Percentiles rank a stretch among this genome's conserved stretches.
Evolutionary conservation across 352 stramenopile genomes (phyloP).

Genomic region (Phytophthora kernoviae): DNA sequence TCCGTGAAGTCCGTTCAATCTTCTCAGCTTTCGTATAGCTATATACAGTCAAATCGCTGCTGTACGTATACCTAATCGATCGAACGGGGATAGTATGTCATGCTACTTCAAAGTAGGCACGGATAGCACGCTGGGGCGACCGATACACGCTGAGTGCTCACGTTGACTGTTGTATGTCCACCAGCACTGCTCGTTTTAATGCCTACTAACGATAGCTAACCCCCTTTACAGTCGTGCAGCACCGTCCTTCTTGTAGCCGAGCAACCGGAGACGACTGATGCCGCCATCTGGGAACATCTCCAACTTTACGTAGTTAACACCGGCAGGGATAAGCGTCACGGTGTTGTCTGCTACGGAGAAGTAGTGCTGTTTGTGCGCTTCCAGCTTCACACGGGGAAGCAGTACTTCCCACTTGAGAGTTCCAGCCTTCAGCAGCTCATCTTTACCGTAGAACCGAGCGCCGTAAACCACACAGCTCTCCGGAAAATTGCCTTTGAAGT

Average conservation of each 20-base stretch:
- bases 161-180: not conserved
- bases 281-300: slow-evolving; percentile 95
- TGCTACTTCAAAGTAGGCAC: too few relatives aligned
- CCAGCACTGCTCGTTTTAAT: not conserved
- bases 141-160: too few relatives aligned
- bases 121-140: too few relatives aligned
- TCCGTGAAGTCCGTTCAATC: too few relatives aligned
- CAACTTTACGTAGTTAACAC: slow-evolving; percentile 93
- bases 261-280: slow-evolving; percentile 89
- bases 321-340: slow-evolving; percentile 56
- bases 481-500: slow-evolving; percentile 96
- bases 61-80: too few relatives aligned
- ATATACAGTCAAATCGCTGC: too few relatives aligned
- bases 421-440: slow-evolving; percentile 36
- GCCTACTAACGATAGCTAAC: not conserved
- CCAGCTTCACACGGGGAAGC: slow-evolving; percentile 86
- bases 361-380: slow-evolving; percentile 86
- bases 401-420: slow-evolving; percentile 83
- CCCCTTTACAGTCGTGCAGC: slow-evolving; percentile 36
- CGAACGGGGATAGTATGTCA: too few relatives aligned
- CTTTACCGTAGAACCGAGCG: slow-evolving; percentile 52
- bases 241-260: slow-evolving; percentile 66
- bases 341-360: slow-evolving; percentile 70
- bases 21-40: too few relatives aligned
- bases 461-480: slow-evolving; percentile 88